These are phyloP conservation scores for Phlebiopsis flavidoalba DNA, from an alignment of 768 basidiomycete genomes.

Conservation along the genomic window DNA sequence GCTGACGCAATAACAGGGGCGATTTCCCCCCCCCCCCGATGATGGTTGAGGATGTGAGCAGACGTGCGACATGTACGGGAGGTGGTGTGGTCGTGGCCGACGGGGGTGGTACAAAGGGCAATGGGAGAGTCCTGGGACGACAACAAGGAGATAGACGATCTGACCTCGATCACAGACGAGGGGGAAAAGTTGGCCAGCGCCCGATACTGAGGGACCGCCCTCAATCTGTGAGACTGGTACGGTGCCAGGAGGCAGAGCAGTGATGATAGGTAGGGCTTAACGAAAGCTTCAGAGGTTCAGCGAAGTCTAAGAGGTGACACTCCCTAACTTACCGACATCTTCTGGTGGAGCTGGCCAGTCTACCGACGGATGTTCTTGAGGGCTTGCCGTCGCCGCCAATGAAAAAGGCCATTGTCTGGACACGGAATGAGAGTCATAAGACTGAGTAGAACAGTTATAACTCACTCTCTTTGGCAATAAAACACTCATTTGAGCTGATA, in stretches of 20 bases:
- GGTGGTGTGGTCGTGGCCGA: slow-evolving; percentile 17
- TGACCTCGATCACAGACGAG: slow-evolving; percentile 62
- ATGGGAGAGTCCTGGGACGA: slow-evolving; percentile 57
- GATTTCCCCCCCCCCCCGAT: too few relatives aligned
- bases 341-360: slow-evolving; percentile 81
- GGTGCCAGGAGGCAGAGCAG: slow-evolving; percentile 66
- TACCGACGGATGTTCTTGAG: slow-evolving; percentile 43
- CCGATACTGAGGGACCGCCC: slow-evolving; percentile 17
- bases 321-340: slow-evolving; percentile 54
- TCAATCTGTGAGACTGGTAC: slow-evolving; percentile 32
- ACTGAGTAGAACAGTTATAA: slow-evolving; percentile 1
- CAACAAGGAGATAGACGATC: slow-evolving; percentile 62
- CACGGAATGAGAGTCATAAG: neutral
- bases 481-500: slow-evolving; percentile 54
- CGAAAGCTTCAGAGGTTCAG: slow-evolving; percentile 42
- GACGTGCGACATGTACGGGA: slow-evolving; percentile 46
- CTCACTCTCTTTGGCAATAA: slow-evolving; percentile 80
- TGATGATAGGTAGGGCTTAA: slow-evolving; percentile 76
- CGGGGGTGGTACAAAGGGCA: slow-evolving; percentile 41
- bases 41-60: slow-evolving; percentile 56
- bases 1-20: slow-evolving; percentile 56
- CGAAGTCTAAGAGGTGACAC: neutral
- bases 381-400: slow-evolving; percentile 56
- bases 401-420: slow-evolving; percentile 64
- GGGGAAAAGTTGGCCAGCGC: slow-evolving; percentile 38